These are phyloP conservation scores for Lichtheimia hyalospora DNA, from an alignment of 371 early-diverging fungal genomes.

Conservation along the genomic window DNA sequence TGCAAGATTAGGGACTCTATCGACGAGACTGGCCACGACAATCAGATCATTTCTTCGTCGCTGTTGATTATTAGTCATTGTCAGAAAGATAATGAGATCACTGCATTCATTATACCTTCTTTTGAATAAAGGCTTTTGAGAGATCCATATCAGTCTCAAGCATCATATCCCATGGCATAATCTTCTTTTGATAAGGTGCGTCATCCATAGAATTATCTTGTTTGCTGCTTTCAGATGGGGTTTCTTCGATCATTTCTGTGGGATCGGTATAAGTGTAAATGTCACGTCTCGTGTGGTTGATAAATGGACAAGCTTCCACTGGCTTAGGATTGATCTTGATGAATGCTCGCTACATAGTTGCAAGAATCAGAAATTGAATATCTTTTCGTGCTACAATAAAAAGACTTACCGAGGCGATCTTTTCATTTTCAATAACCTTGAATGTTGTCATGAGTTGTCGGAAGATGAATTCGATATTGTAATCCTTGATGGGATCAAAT, in stretches of 20 bases:
- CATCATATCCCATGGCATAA: constrained; percentile 70
- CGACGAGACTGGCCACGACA: constrained; percentile 61
- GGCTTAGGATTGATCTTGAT: constrained; percentile 26
- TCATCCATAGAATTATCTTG: constrained; percentile 16
- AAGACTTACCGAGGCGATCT: constrained; percentile 49
- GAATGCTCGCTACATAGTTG: constrained; percentile 29
- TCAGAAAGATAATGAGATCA: too few relatives aligned
- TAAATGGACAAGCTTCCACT: constrained; percentile 31
- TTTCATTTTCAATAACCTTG: constrained; percentile 56
- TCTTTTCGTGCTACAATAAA: neutral
- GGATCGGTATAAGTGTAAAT: constrained; percentile 35
- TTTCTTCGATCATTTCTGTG: constrained; percentile 21
- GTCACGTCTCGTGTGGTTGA: constrained; percentile 22
- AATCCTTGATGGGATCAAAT: constrained; percentile 55
- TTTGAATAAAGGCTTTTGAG: constrained; percentile 34
- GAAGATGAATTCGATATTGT: constrained; percentile 62
- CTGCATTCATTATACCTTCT: constrained; percentile 22
- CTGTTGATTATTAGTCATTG: constrained; percentile 7
- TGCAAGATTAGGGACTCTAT: constrained; percentile 64
- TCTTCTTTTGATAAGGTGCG: constrained; percentile 58
- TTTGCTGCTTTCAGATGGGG: neutral
- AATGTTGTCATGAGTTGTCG: constrained; percentile 45
- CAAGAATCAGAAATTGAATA: neutral
- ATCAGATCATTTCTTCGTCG: constrained; percentile 56
- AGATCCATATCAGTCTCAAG: constrained; percentile 47